Evolutionary conservation across 2,329 filamentous ascomycete species (phyloP), one percentile per base, ranked within the genome.

Genomic region (Colletotrichum lini): DNA sequence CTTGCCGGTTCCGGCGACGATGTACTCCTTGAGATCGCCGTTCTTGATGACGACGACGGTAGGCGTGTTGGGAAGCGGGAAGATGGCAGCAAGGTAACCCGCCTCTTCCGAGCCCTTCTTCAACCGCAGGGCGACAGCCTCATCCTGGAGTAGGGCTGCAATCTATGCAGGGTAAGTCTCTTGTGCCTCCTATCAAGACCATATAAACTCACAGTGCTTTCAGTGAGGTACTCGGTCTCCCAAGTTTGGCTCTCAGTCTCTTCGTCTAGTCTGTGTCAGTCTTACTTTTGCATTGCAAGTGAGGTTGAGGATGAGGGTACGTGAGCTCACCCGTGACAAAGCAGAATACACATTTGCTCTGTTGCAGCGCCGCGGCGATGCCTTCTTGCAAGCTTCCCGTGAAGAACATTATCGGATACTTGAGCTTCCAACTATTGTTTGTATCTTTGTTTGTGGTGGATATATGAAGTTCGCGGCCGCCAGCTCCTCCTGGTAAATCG

Each of bases 21-120:
- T 86, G 79, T 95, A 95, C 79, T 96, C 92, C 77, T 92, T 91
- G 16, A 97, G 83, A 73, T 93, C 89, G 10, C 93, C 94, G 80
- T 94, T 93, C 78, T 91, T 90, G 75, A 98, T 95, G 23, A 97
- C 85, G 18, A 98, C 88, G 10, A 98, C 82, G 1, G 93, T 93
- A 0, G 96, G 95, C n/a, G 90, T 90, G 74, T 90, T 90, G 1
- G 90, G 88, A n/a, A 98, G 84, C 0, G 94, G 93, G 76, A 94
- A 97, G 77, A 98, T 93, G 56, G 94, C 93, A 12, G 91, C 89
- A 16, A 98, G 85, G 77, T 94, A 97, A 7, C 89, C 91, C 12
- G 94, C 94, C 83, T 98, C 95, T 74, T 93, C 89, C 2, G 93
- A 95, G 26, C 92, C 93, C 21, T 91, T 90, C 44, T 86, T 82